Percentiles rank a stretch among this genome's conserved stretches.
Conservation (phyloP, 257 asterid species). For the Parsonsia alboflavescens region DNA sequence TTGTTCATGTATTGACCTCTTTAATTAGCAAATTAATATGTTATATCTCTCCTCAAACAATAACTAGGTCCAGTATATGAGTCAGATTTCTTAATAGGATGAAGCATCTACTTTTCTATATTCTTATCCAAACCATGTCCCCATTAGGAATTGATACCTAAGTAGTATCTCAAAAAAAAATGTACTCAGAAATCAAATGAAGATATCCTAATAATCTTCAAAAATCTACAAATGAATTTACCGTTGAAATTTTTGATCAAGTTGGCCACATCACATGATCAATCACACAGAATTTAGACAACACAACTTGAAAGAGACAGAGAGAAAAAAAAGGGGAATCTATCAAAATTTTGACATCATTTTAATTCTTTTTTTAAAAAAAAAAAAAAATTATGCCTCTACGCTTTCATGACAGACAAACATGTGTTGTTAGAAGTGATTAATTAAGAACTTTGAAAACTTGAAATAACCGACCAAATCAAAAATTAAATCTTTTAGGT, state of each 20-base stretch:
- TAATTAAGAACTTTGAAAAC: too few relatives aligned
- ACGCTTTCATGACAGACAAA: too few relatives aligned
- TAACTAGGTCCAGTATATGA: background rate
- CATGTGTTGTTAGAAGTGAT: too few relatives aligned
- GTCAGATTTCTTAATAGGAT: background rate
- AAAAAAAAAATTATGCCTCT: too few relatives aligned
- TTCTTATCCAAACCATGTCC: background rate
- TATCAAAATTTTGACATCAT: too few relatives aligned
- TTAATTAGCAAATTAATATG: too few relatives aligned
- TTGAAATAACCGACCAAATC: too few relatives aligned
- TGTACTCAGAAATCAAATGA: background rate
- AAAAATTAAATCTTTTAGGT: too few relatives aligned
- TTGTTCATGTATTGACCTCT: too few relatives aligned
- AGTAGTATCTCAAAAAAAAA: background rate
- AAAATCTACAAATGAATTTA: background rate
- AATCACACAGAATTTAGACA: background rate
- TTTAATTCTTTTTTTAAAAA: too few relatives aligned
- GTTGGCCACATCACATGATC: background rate
- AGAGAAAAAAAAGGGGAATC: background rate
- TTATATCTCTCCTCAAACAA: background rate
- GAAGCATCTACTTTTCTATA: background rate
- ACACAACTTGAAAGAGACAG: slow-evolving; percentile 1
- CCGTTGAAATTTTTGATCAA: background rate
- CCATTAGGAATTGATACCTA: background rate
- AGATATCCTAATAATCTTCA: slow-evolving; percentile 5